Evolutionary conservation across 441 rosid genomes (phyloP).

Genomic region (Populus hybrid): DNA sequence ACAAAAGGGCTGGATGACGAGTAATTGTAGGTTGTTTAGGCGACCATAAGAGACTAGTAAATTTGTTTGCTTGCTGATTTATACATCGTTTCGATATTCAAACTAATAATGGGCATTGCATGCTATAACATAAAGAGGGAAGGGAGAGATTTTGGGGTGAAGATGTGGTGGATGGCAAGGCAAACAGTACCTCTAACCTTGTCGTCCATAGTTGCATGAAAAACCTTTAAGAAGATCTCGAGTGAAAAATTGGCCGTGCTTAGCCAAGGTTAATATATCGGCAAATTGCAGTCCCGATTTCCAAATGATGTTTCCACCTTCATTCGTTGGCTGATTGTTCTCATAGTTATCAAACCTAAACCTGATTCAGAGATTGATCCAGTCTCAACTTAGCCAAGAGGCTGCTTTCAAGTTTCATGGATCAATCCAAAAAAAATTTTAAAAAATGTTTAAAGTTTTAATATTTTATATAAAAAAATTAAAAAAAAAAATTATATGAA

Average conservation of each 20-base stretch:
- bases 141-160: background rate
- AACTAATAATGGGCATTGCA: background rate
- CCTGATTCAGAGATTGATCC: too few species aligned
- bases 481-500: too few species aligned
- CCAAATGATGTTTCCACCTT: background rate
- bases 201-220: background rate
- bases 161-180: background rate
- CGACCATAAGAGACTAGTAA: background rate
- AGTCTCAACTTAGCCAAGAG: too few species aligned
- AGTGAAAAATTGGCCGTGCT: background rate
- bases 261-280: background rate
- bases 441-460: too few species aligned
- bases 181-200: background rate
- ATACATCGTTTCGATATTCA: background rate
- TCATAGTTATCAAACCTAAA: too few species aligned
- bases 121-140: background rate
- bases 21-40: background rate
- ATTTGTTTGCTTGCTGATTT: background rate
- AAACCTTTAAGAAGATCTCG: background rate
- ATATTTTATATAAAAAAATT: too few species aligned
- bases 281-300: background rate
- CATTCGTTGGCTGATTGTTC: background rate
- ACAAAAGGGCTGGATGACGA: background rate
- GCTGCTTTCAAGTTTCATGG: too few species aligned
- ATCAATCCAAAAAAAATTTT: too few species aligned